Conservation (phyloP, 23 red algal genomes). For the Gracilaria domingensis region DNA sequence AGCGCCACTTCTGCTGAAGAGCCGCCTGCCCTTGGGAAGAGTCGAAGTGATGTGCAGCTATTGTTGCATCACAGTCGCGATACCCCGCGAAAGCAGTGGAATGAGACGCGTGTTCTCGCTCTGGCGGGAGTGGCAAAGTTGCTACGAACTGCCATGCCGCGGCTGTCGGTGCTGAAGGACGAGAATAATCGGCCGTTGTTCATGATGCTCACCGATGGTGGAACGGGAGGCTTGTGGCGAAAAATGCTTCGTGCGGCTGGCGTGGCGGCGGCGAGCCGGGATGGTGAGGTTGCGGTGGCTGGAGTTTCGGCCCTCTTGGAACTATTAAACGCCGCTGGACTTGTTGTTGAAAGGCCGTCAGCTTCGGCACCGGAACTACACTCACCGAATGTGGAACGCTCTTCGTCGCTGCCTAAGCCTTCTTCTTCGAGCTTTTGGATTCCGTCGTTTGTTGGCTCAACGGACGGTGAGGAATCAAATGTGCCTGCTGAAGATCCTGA, state of each 20-base stretch:
- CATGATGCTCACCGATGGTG: conserved; percentile 59
- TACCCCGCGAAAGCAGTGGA: conserved; percentile 83
- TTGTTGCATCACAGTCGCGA: conserved; percentile 85
- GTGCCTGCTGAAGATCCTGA: not conserved
- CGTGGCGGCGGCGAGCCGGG: conserved; percentile 44
- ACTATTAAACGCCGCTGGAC: conserved; percentile 67
- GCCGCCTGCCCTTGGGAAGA: not conserved
- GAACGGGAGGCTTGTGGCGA: conserved; percentile 62
- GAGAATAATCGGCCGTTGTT: conserved; percentile 44
- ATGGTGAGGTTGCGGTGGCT: conserved; percentile 70
- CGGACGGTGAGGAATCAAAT: not conserved
- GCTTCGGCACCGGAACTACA: conserved; percentile 22
- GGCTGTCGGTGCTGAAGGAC: conserved; percentile 45
- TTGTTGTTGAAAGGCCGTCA: conserved; percentile 45
- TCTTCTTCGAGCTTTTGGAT: conserved; percentile 27
- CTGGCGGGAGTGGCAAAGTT: conserved; percentile 66
- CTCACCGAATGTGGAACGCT: too few relatives aligned
- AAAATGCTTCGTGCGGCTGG: conserved; percentile 67
- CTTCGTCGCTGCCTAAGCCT: not conserved
- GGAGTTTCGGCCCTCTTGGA: conserved; percentile 78
- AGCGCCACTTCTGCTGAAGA: not conserved
- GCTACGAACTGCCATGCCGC: conserved; percentile 61
- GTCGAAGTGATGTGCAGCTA: conserved; percentile 59
- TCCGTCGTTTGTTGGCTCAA: conserved; percentile 1
- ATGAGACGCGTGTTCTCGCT: conserved; percentile 80